Conservation (phyloP, 1,284 basidiomycete species). For the Ustilago bromivora region DNA sequence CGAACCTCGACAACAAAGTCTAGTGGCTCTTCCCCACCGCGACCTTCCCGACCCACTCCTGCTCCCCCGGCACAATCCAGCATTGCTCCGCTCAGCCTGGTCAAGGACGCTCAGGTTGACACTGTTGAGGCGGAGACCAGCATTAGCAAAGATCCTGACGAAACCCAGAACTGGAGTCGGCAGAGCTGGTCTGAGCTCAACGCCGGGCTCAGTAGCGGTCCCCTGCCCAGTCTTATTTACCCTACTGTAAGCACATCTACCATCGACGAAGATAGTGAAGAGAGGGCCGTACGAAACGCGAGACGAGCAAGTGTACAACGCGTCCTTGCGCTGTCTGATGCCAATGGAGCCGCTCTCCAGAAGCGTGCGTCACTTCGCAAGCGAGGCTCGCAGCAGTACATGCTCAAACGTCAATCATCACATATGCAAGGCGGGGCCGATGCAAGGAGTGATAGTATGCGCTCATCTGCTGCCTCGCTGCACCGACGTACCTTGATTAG, state of each 20-base stretch:
- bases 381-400: constrained; percentile 13
- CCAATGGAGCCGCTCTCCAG: constrained; percentile 6
- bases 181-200: constrained; percentile 27
- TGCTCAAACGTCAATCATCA: constrained; percentile 23
- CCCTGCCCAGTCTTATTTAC: constrained; percentile 28
- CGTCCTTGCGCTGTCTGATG: constrained; percentile 31
- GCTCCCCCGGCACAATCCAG: not conserved
- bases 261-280: constrained; percentile 7
- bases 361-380: constrained; percentile 16
- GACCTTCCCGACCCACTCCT: constrained; percentile 21
- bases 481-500: constrained; percentile 24
- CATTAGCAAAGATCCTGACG: constrained; percentile 21
- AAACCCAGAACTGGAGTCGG: constrained; percentile 18
- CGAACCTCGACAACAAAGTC: not conserved
- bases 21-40: constrained; percentile 13
- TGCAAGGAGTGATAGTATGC: constrained; percentile 11
- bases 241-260: constrained; percentile 5
- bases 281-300: not conserved
- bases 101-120: not conserved
- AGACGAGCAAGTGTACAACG: constrained; percentile 39
- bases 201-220: constrained; percentile 7
- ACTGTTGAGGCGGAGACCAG: constrained; percentile 12
- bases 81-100: not conserved
- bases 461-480: constrained; percentile 18
- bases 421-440: constrained; percentile 10